Conservation (phyloP, 305 asterid species). For the Solanum hybrid region DNA sequence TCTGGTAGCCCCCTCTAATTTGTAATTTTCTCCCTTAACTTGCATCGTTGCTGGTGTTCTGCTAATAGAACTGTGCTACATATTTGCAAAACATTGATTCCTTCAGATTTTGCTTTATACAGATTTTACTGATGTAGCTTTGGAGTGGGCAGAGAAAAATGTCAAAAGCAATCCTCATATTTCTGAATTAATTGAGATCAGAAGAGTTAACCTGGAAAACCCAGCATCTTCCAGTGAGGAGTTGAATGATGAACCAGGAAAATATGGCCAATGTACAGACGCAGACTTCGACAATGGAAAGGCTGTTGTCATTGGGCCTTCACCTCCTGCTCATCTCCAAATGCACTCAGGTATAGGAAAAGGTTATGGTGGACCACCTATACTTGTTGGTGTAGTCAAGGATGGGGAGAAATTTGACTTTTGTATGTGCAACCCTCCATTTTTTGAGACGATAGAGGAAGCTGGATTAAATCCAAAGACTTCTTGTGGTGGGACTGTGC, state of each 20-base stretch:
- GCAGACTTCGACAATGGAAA: conserved; percentile 7
- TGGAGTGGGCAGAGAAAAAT: conserved; percentile 80
- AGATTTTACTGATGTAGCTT: conserved; percentile 84
- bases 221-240: conserved; percentile 11
- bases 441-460: conserved; percentile 80
- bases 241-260: conserved; percentile 9
- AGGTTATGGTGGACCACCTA: conserved; percentile 34
- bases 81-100: not conserved
- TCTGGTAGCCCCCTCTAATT: conserved; percentile 41
- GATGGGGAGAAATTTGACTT: conserved; percentile 73
- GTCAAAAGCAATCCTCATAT: conserved; percentile 61
- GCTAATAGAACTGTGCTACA: not conserved
- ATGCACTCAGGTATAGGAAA: conserved; percentile 12
- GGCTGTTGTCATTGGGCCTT: conserved; percentile 5
- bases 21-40: not conserved
- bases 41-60: not conserved
- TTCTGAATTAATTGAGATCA: conserved; percentile 62
- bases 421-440: conserved; percentile 96
- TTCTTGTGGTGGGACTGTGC: conserved; percentile 83
- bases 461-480: conserved; percentile 91
- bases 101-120: not conserved
- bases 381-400: conserved; percentile 64
- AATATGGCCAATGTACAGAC: conserved; percentile 13
- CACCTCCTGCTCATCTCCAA: conserved; percentile 14
- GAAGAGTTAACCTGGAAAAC: conserved; percentile 33